Evolutionary conservation across 495 filamentous ascomycete species (phyloP), one percentile per base, ranked within the genome.

Genomic region (Staphylotrichum longicolle): DNA sequence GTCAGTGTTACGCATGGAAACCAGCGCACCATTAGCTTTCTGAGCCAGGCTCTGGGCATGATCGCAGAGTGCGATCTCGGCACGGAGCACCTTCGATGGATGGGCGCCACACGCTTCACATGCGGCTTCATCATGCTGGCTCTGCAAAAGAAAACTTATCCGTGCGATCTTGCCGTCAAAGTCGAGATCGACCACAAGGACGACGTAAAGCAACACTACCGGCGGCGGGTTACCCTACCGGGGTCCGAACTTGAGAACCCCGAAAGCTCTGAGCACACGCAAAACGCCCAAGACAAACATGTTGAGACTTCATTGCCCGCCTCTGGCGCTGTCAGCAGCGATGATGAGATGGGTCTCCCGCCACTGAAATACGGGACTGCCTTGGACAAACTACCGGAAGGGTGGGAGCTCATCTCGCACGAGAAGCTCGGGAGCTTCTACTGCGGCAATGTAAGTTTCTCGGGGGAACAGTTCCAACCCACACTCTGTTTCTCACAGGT

Each of bases 371-470:
- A 87, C 65, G 94, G 94, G 20, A 91, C 88, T 0, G 80, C 93
- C 57, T 81, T 83, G 52, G 89, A 93, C 63, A 80, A 88, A 7
- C 70, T 97, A 3, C 92, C 92, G 0, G 74, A 81, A 8, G 87
- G 84, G 40, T 96, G 91, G 89, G 80, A 87, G 54, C 75, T 87
- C 27, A 73, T 88, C 10, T 84, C 89, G 5, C 80, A 86, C 54
- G 85, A 91, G 58, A 89, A 85, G 15, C 77, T 98, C 44, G 91
- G 93, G 7, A 97, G 90, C 70, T 97, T 98, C 77, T 97, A 94
- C 72, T 88, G 87, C 8, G 94, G 94, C 54, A 98, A 96, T 68
- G 84, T 84, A 69, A 68, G 75, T 70, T 32, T 27, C 9, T 27
- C 32, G n/a, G 14, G 48, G 60, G 65, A 42, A 3, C 2, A 7